Conservation (phyloP, 2,329 filamentous ascomycete species). For the Nothophoma quercina region DNA sequence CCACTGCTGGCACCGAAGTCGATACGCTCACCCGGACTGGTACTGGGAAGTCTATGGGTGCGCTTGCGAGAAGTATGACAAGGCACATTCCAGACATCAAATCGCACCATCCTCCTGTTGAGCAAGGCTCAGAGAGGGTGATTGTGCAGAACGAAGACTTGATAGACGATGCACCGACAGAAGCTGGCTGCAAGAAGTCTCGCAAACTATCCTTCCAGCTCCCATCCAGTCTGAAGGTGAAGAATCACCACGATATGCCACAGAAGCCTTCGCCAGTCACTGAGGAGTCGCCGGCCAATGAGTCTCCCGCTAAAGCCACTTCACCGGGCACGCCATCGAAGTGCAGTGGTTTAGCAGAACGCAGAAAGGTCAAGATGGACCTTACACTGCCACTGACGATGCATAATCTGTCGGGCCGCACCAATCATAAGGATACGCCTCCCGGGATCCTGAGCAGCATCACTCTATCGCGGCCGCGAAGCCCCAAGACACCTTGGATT, state of each 20-base stretch:
- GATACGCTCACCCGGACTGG: constrained; percentile 16
- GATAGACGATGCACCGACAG: not conserved
- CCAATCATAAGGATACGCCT: constrained; percentile 14
- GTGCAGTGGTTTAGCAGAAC: constrained; percentile 31
- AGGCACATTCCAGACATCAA: constrained; percentile 33
- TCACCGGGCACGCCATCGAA: constrained; percentile 9
- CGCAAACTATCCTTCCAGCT: constrained; percentile 21
- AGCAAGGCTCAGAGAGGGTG: not conserved
- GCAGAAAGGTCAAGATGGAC: constrained; percentile 39
- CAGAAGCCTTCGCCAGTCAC: constrained; percentile 5
- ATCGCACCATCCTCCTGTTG: not conserved
- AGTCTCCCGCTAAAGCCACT: not conserved
- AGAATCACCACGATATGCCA: not conserved
- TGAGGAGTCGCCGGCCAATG: not conserved
- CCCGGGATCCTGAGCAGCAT: constrained; percentile 22
- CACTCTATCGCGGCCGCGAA: constrained; percentile 33
- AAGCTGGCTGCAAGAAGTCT: constrained; percentile 6
- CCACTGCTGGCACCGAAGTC: constrained; percentile 1
- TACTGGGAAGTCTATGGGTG: constrained; percentile 31
- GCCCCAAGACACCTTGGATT: constrained; percentile 38
- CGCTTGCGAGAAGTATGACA: constrained; percentile 33
- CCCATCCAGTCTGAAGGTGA: constrained; percentile 4
- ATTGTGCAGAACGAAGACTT: not conserved
- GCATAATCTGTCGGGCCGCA: constrained; percentile 30
- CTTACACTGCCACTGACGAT: constrained; percentile 34